Percentiles rank a stretch among this genome's conserved stretches.
These are phyloP conservation scores for Amanita pseudoporphyria DNA, from an alignment of 768 basidiomycete species.

Conservation along the genomic window DNA sequence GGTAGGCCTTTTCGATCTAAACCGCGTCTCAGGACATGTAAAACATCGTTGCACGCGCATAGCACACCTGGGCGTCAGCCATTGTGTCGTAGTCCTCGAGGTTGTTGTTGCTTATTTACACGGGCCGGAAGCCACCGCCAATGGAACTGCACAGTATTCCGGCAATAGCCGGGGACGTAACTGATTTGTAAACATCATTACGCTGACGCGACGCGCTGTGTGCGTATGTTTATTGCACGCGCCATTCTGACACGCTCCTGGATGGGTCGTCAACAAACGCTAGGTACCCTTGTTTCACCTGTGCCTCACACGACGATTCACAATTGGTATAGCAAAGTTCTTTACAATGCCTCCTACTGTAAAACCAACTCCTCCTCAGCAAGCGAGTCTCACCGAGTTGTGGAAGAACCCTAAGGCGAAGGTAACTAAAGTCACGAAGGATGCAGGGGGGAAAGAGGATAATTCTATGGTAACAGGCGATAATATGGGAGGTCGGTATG, in stretches of 20 bases:
- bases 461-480: not conserved
- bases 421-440: constrained; percentile 19
- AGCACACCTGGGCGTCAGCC: constrained; percentile 51
- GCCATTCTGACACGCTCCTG: constrained; percentile 21
- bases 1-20: constrained; percentile 94
- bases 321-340: constrained; percentile 48
- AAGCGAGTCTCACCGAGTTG: constrained; percentile 69
- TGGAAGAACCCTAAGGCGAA: constrained; percentile 36
- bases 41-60: not conserved
- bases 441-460: constrained; percentile 15
- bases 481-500: not conserved
- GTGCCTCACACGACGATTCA: constrained; percentile 1
- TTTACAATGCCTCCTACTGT: constrained; percentile 59
- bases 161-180: constrained; percentile 23
- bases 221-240: constrained; percentile 35
- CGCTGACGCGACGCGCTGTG: constrained; percentile 30
- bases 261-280: constrained; percentile 70
- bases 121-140: constrained; percentile 25
- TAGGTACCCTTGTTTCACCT: constrained; percentile 32
- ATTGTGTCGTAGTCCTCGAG: constrained; percentile 34
- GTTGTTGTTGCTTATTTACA: constrained; percentile 35
- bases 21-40: constrained; percentile 7
- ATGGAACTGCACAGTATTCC: constrained; percentile 33
- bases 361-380: constrained; percentile 65
- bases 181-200: constrained; percentile 1